Conservation (phyloP, 805 yeast genomes). For the Candida insectorum region DNA sequence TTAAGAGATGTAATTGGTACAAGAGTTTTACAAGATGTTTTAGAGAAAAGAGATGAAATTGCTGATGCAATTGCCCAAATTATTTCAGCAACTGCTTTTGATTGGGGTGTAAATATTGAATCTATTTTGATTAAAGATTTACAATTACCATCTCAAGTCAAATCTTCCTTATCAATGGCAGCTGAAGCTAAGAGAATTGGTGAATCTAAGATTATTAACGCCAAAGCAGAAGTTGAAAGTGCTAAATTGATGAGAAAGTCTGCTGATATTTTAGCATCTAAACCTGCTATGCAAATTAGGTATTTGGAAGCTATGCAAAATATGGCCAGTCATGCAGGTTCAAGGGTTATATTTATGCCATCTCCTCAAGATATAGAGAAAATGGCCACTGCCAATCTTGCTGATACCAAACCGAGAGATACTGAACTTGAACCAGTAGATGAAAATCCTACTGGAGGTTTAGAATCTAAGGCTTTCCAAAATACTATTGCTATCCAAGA, state of each 20-base stretch:
- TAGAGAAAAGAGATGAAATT: conserved; percentile 69
- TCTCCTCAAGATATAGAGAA: conserved; percentile 41
- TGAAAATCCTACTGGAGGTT: conserved; percentile 7
- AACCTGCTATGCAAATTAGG: conserved; percentile 76
- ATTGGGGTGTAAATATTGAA: conserved; percentile 72
- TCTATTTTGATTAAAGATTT: conserved; percentile 67
- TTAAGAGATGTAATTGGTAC: conserved; percentile 70
- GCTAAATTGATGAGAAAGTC: conserved; percentile 78
- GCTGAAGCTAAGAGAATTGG: conserved; percentile 76
- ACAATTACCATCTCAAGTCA: conserved; percentile 50
- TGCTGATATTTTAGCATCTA: conserved; percentile 69
- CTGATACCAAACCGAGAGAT: conserved; percentile 6
- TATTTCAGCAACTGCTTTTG: conserved; percentile 57
- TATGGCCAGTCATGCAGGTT: conserved; percentile 59
- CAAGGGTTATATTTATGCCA: conserved; percentile 78
- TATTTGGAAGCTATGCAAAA: conserved; percentile 75
- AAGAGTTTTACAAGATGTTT: conserved; percentile 63
- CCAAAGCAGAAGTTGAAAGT: conserved; percentile 71
- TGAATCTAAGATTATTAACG: conserved; percentile 71
- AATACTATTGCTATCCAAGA: conserved; percentile 33
- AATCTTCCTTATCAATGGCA: conserved; percentile 63
- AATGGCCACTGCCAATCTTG: conserved; percentile 27
- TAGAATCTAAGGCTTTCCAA: conserved; percentile 12
- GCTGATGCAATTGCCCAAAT: conserved; percentile 62
- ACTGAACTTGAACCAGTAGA: conserved; percentile 1